Percentiles rank a stretch among this genome's conserved stretches.
These are phyloP conservation scores for Metschnikowia kunwiensis DNA, from an alignment of 805 yeast species.

Conservation along the genomic window DNA sequence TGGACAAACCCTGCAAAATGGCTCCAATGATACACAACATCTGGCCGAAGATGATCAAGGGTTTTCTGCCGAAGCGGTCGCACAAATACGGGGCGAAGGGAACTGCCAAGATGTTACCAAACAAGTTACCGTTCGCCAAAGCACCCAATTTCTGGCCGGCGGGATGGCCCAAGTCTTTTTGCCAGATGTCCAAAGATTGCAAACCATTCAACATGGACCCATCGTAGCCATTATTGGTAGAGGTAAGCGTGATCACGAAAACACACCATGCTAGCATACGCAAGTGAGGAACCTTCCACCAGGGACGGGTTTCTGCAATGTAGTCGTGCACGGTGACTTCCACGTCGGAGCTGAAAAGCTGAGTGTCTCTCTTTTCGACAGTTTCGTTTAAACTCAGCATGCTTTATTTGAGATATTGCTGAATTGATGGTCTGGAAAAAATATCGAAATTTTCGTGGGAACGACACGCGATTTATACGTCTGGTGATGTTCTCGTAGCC, in stretches of 20 bases:
- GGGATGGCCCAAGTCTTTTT: constrained; percentile 29
- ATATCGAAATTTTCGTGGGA: no score
- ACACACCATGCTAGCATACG: constrained; percentile 35
- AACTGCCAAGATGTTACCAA: constrained; percentile 38
- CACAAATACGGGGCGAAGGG: constrained; percentile 17
- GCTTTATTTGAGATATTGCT: no score
- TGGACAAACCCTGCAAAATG: constrained; percentile 36
- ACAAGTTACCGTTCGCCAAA: constrained; percentile 22
- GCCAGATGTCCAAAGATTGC: constrained; percentile 45
- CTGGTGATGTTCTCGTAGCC: no score
- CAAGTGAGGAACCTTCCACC: constrained; percentile 39
- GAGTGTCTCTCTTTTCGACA: constrained; percentile 2
- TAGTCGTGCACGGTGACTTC: constrained; percentile 12
- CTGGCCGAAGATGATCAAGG: constrained; percentile 28
- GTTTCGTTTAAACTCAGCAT: constrained; percentile 7
- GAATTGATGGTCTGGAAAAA: no score
- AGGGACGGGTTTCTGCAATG: constrained; percentile 21
- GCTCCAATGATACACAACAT: constrained; percentile 31
- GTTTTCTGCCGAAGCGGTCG: constrained; percentile 44
- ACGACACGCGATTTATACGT: no score
- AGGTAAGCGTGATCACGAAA: constrained; percentile 41
- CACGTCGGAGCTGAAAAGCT: not conserved
- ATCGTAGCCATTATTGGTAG: constrained; percentile 39
- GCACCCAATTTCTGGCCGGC: constrained; percentile 23
- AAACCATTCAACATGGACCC: constrained; percentile 46